Conservation (phyloP, 176 grass and related monocot genomes). For the Rhynchospora tenuis region DNA sequence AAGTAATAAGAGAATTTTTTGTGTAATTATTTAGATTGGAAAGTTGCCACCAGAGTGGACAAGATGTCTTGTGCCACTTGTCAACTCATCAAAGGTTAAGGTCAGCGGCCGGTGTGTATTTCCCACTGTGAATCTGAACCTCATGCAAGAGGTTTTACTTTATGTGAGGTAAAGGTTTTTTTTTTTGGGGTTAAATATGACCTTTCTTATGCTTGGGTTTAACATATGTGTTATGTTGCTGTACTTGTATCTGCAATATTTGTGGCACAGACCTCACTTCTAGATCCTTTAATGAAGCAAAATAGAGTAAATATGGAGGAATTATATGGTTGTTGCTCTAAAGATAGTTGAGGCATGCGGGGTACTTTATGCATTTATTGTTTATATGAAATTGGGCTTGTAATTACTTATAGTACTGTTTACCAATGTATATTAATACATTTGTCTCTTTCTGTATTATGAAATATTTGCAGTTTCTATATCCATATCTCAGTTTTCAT, state of each 20-base stretch:
- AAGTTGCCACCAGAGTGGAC: slow-evolving; percentile 63
- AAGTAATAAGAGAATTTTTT: neutral
- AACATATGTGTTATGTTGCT: neutral
- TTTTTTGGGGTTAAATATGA: neutral
- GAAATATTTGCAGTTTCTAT: slow-evolving; percentile 50
- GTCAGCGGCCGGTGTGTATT: slow-evolving; percentile 46
- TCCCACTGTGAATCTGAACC: slow-evolving; percentile 35
- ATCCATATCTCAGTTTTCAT: slow-evolving; percentile 72
- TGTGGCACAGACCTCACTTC: neutral
- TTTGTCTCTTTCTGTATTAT: neutral
- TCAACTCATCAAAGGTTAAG: slow-evolving; percentile 77
- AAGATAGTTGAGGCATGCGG: too few relatives aligned
- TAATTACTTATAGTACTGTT: neutral
- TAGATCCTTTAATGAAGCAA: neutral
- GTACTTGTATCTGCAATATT: neutral
- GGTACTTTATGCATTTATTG: too few relatives aligned
- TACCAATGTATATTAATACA: neutral
- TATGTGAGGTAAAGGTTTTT: slow-evolving; percentile 48
- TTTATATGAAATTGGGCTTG: neutral
- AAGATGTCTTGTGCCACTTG: slow-evolving; percentile 63
- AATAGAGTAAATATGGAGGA: neutral
- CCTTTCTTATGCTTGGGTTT: neutral
- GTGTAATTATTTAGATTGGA: slow-evolving; percentile 47
- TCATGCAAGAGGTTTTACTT: slow-evolving; percentile 74
- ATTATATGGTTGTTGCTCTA: neutral